Percentiles rank a stretch among this genome's conserved stretches.
phyloP scores from a whole-genome alignment of 2,329 filamentous ascomycete genomes.

The Penicillium verrucosum region DNA sequence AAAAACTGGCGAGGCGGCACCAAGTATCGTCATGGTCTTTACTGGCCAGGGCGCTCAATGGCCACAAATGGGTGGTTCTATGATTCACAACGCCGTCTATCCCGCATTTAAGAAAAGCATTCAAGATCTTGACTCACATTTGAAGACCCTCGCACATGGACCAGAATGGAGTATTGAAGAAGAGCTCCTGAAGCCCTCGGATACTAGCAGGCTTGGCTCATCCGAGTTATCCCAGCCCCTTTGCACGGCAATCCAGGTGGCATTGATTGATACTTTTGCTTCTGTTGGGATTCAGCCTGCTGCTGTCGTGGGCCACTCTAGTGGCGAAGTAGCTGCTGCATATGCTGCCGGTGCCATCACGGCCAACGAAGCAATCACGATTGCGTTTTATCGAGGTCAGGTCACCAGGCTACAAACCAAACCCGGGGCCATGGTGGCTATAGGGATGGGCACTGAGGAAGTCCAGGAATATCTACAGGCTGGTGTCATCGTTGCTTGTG shows the following conservation, averaged over 20 bases:
- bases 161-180: conserved; percentile 11
- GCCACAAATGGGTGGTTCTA: conserved; percentile 16
- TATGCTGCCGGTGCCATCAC: conserved; percentile 15
- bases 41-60: conserved; percentile 27
- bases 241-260: conserved; percentile 20
- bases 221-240: conserved; percentile 14
- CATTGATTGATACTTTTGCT: conserved; percentile 11
- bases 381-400: conserved; percentile 20
- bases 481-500: conserved; percentile 15
- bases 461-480: conserved; percentile 3
- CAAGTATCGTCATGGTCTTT: conserved; percentile 12
- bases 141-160: neutral
- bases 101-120: conserved; percentile 3
- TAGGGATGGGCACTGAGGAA: conserved; percentile 10
- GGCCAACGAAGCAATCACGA: conserved; percentile 8
- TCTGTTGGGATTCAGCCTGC: conserved; percentile 2
- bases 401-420: neutral
- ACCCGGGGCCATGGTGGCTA: conserved; percentile 13
- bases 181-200: conserved; percentile 3
- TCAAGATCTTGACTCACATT: neutral
- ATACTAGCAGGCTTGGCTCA: neutral
- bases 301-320: conserved; percentile 21
- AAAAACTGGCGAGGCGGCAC: neutral
- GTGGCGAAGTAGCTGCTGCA: conserved; percentile 22
- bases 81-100: neutral